Base-by-base conservation (phyloP, 1,284 basidiomycete genomes). In the Ustilago bromivora region DNA sequence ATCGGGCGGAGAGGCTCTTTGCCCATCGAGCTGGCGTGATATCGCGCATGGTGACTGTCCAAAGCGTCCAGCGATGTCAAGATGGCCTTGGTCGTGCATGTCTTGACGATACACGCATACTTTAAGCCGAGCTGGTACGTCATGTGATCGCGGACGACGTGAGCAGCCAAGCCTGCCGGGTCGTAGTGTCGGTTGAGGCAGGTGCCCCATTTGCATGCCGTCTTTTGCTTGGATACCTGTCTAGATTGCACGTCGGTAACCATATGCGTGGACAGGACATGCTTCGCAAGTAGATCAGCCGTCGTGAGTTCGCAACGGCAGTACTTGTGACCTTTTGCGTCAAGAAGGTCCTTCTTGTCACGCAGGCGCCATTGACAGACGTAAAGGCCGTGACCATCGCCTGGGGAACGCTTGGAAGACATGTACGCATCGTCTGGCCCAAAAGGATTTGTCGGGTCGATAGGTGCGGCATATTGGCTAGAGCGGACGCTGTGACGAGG, bases 181-280 rank as follows among this genome's bases (percentile, higher is more conserved):
- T 65, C 53, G 19, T 68, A 76, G 32, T 65, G 68, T 0, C 73
- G 73, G 19, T 71, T 76, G 52, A 61, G 55, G 54, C 73, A 76
- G 9, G 13, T 47, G 49, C 52, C 61, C 73, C 73, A 76, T 15
- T 63, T 66, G 54, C 72, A 75, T 12, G 66, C 66, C 11, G 57
- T 49, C 46, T 66, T 69, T 23, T 9, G 31, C 7, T 40, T 7
- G 15, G 31, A 17, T 9, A 46, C 5, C 2, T 47, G 31, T 8
- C 35, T 41, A 34, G 17, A 32, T 15, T 43, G 40, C n/a, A 19
- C 19, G 11, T 32, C 31, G 3, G 34, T 15, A 13, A 9, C 31
- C 17, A 55, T 10, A 35, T 74, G 71, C 7, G 58, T 51, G 7
- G 60, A 36, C 8, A 74, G 53, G 1, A 69, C 63, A 49, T 74